phyloP scores from a whole-genome alignment of 116 monocot species.

The Trichopus zeylanicus region DNA sequence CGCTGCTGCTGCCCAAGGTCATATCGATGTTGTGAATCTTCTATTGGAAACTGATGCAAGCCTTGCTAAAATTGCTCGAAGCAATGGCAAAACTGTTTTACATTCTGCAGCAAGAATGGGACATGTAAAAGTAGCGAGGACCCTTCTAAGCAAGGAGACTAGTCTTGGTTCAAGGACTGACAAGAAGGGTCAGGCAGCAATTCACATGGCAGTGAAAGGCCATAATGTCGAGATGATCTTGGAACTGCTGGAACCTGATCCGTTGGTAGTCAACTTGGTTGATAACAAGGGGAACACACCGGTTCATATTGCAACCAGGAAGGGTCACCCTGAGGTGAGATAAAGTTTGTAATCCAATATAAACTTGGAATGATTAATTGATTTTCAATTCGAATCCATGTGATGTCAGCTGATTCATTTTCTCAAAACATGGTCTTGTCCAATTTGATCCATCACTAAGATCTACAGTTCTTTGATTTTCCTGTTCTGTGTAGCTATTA shows the following conservation, averaged over 20 bases:
- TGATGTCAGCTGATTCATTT: no score
- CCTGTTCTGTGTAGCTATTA: no score
- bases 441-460: no score
- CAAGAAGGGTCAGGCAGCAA: conserved; percentile 48
- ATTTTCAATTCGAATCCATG: conserved; percentile 29
- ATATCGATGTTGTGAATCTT: conserved; percentile 59
- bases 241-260: conserved; percentile 36
- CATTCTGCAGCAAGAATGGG: conserved; percentile 54
- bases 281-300: conserved; percentile 56
- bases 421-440: no score
- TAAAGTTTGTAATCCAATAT: conserved; percentile 8
- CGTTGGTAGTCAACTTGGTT: conserved; percentile 32
- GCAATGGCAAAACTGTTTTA: conserved; percentile 49
- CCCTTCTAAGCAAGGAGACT: conserved; percentile 39
- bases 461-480: no score
- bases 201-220: conserved; percentile 70
- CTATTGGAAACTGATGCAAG: conserved; percentile 59
- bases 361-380: conserved; percentile 25
- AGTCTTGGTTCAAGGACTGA: conserved; percentile 29
- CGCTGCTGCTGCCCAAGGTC: conserved; percentile 72
- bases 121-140: conserved; percentile 34
- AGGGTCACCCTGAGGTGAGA: conserved; percentile 24
- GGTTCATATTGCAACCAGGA: conserved; percentile 35
- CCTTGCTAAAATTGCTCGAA: conserved; percentile 38
- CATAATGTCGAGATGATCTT: conserved; percentile 24